Conservation (phyloP, 1,284 basidiomycete species). For the Phlebopus sp. region DNA sequence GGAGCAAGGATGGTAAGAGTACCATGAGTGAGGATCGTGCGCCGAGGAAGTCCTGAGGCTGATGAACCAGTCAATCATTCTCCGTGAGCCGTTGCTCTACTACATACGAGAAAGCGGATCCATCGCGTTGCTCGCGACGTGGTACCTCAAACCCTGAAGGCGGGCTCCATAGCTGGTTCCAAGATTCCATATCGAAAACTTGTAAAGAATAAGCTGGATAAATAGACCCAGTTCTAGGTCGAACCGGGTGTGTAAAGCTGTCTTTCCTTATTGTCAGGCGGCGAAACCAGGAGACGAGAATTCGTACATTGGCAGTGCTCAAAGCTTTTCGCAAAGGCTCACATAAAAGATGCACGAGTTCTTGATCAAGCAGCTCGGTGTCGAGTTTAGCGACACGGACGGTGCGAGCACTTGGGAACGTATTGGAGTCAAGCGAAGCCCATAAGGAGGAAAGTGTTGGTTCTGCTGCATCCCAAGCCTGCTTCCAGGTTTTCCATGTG, state of each 20-base stretch:
- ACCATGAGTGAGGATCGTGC: slow-evolving; percentile 66
- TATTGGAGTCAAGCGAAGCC: slow-evolving; percentile 33
- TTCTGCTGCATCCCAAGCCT: slow-evolving; percentile 62
- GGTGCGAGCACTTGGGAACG: slow-evolving; percentile 43
- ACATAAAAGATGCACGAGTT: slow-evolving; percentile 80
- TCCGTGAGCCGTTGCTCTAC: slow-evolving; percentile 1
- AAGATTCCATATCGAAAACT: slow-evolving; percentile 78
- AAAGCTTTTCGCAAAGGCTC: slow-evolving; percentile 82
- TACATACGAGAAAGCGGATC: slow-evolving; percentile 19
- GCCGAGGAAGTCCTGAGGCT: slow-evolving; percentile 64
- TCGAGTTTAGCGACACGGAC: slow-evolving; percentile 91
- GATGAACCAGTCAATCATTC: slow-evolving; percentile 16
- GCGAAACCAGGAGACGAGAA: slow-evolving; percentile 2
- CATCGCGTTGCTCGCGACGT: slow-evolving; percentile 35
- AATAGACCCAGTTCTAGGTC: slow-evolving; percentile 82
- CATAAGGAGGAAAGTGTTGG: slow-evolving; percentile 49
- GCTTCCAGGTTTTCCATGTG: slow-evolving; percentile 46
- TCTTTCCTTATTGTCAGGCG: slow-evolving; percentile 36
- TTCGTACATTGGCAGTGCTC: slow-evolving; percentile 64
- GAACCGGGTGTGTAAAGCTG: slow-evolving; percentile 61
- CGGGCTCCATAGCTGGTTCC: slow-evolving; percentile 89
- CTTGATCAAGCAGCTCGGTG: slow-evolving; percentile 88
- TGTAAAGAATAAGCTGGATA: slow-evolving; percentile 79
- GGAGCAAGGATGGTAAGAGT: slow-evolving; percentile 74
- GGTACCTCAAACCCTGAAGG: slow-evolving; percentile 82